phyloP scores from a whole-genome alignment of 1,284 basidiomycete genomes.

The Vanrija sp. region DNA sequence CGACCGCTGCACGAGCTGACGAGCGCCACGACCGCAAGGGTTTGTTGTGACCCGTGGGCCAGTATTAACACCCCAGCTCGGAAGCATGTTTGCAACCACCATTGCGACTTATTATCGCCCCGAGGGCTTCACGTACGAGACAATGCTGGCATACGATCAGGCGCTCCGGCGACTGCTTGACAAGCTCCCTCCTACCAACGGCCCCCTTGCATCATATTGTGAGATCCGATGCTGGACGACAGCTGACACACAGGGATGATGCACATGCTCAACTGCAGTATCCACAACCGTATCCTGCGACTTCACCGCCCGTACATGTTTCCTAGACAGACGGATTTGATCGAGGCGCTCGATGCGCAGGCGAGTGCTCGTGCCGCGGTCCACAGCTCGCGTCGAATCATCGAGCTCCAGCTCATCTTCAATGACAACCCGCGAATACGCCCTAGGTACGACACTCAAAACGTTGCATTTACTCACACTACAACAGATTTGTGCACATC shows the following conservation, averaged over 20 bases:
- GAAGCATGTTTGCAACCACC: neutral
- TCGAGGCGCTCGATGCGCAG: neutral
- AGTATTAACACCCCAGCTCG: neutral
- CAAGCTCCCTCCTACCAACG: neutral
- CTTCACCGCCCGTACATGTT: conserved; percentile 23
- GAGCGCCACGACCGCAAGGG: conserved; percentile 9
- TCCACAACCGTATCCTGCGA: conserved; percentile 22
- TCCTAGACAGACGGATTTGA: conserved; percentile 6
- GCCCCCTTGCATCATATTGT: neutral
- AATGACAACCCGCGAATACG: conserved; percentile 7
- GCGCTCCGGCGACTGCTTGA: neutral
- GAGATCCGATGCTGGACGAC: neutral
- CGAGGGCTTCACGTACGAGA: neutral
- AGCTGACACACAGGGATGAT: conserved; percentile 15
- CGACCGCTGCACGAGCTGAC: conserved; percentile 7
- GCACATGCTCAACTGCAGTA: conserved; percentile 9
- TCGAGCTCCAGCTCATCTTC: conserved; percentile 10
- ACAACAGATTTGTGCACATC: conserved; percentile 19
- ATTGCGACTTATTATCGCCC: neutral
- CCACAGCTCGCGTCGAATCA: conserved; percentile 15
- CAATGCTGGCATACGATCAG: conserved; percentile 1
- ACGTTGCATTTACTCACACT: neutral
- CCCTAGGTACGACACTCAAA: conserved; percentile 5
- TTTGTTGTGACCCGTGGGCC: neutral
- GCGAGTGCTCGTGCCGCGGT: conserved; percentile 1